A percentile compares a stretch with the other conserved stretches of the same genome.
phyloP scores from a whole-genome alignment of 805 yeast species.

The Candida pini region DNA sequence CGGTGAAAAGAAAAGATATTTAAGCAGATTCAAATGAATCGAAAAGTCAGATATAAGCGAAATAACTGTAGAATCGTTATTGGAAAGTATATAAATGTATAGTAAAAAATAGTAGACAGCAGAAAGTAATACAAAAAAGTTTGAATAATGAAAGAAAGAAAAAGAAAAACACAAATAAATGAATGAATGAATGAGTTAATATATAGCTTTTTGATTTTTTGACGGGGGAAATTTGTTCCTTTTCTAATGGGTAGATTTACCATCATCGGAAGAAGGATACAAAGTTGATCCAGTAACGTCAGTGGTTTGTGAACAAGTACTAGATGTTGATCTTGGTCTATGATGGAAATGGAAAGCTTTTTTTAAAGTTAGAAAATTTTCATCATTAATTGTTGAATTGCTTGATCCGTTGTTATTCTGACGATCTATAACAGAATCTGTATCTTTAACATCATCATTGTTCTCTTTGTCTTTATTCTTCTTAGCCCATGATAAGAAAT shows the following conservation, averaged over 20 bases:
- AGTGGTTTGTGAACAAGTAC: slow-evolving; percentile 9
- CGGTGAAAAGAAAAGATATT: slow-evolving; percentile 29
- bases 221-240: background rate
- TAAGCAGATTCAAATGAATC: slow-evolving; percentile 6
- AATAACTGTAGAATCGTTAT: background rate
- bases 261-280: slow-evolving; percentile 5
- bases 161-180: background rate
- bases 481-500: slow-evolving; percentile 15
- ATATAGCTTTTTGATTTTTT: background rate
- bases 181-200: background rate
- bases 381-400: slow-evolving; percentile 9
- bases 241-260: too few species aligned
- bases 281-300: slow-evolving; percentile 17
- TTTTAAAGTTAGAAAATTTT: slow-evolving; percentile 14
- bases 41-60: background rate
- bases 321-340: slow-evolving; percentile 17
- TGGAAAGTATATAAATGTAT: background rate
- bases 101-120: background rate
- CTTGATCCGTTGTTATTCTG: slow-evolving; percentile 1
- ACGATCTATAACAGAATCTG: slow-evolving; percentile 1
- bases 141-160: background rate
- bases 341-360: slow-evolving; percentile 9
- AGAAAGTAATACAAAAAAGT: background rate
- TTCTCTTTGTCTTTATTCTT: slow-evolving; percentile 8
- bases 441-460: slow-evolving; percentile 7